Evolutionary conservation across 805 yeast genomes (phyloP), one percentile per base, ranked within the genome.

Genomic region (Cyberlindnera euphorbiiphila): DNA sequence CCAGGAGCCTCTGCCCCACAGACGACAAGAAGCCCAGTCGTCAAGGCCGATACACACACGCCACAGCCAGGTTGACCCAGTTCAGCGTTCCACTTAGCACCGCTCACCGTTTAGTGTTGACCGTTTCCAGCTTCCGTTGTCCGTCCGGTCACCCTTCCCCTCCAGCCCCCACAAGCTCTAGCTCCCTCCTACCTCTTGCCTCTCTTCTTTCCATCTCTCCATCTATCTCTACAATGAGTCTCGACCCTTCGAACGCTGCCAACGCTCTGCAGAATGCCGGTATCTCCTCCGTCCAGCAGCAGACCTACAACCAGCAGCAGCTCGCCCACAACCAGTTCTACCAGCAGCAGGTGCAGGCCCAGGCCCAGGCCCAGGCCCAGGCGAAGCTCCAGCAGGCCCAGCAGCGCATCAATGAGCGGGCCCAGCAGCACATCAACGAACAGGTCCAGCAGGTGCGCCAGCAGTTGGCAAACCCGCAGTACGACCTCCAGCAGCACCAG

Each of bases 251-350:
- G 24, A 30, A 14, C 29, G 36, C 42, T 13, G 44, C 39, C 17
- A 43, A 32, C 26, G 33, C 45, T 6, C 42, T 54, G 3, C 59
- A 54, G 37, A 50, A 45, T 6, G 53, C 43, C 6, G 48, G 49
- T 29, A 38, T 46, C 21, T 45, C 49, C 11, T 39, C 38, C 38
- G 31, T 22, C 29, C 36, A 25, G 25, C 41, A 36, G 28, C 42
- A 40, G 39, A 7, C 36, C 12, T 44, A 41, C 18, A 39, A 40
- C 29, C 53, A 46, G 27, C 53, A 47, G 21, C 55, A 41, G 24
- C 37, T 42, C 21, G 22, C 45, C 20, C 48, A 44, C 17, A 39
- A 36, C 42, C 46, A 41, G 28, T 45, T 38, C 36, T 45, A 49
- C 34, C 54, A 44, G 19, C 52, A 40, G 29, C 49, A 51, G 25